A percentile compares a stretch with the other conserved stretches of the same genome.
Evolutionary conservation across 345 rosid species (phyloP).

Genomic region (Geranium rotundifolium): DNA sequence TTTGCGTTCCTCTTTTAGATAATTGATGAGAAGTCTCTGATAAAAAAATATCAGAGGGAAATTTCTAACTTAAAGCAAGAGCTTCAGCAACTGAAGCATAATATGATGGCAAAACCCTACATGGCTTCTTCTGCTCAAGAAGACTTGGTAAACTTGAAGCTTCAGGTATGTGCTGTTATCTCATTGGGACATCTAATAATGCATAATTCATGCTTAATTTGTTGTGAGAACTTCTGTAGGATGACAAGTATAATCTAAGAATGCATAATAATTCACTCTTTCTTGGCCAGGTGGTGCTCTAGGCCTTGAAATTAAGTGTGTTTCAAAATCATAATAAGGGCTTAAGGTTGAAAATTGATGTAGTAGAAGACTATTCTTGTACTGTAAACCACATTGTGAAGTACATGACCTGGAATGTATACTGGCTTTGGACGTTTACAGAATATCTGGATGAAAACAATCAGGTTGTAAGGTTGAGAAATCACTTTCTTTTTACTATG

Average conservation of each 20-base stretch:
- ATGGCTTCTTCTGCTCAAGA: slow-evolving; percentile 36
- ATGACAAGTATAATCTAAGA: background rate
- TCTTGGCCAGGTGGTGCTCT: background rate
- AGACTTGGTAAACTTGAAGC: slow-evolving; percentile 54
- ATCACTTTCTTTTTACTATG: background rate
- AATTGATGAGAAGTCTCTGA: slow-evolving; percentile 71
- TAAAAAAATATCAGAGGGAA: slow-evolving; percentile 64
- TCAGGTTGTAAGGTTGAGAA: too few relatives aligned
- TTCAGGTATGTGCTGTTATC: slow-evolving; percentile 38
- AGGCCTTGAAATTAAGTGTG: background rate
- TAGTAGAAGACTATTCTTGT: background rate
- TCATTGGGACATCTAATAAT: background rate
- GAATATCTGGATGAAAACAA: too few relatives aligned
- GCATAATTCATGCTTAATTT: slow-evolving; percentile 3
- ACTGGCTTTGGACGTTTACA: too few relatives aligned
- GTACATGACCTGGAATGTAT: too few relatives aligned
- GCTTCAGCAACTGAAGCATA: slow-evolving; percentile 47
- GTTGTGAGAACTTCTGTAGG: background rate
- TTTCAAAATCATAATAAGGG: background rate
- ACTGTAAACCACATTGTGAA: too few relatives aligned
- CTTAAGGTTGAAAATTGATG: background rate
- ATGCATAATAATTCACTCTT: background rate
- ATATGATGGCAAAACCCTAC: slow-evolving; percentile 34
- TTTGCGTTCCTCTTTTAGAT: slow-evolving; percentile 26
- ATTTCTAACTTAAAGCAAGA: slow-evolving; percentile 52